phyloP scores from a whole-genome alignment of 441 rosid genomes.

The Euphorbia celastroides region DNA sequence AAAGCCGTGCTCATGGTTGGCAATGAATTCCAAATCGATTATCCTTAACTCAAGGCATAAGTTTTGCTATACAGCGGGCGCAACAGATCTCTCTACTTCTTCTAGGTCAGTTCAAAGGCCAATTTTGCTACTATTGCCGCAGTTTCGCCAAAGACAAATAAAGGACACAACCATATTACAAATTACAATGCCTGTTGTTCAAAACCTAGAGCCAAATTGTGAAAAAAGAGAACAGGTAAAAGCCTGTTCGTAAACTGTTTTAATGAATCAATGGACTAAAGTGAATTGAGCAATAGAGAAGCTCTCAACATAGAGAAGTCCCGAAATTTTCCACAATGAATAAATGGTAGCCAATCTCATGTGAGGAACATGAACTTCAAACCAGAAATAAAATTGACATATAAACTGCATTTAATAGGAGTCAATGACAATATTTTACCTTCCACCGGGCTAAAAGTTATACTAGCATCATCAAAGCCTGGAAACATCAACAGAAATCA shows the following conservation, averaged over 20 bases:
- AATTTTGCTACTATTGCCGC: not conserved
- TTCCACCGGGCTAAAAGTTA: slow-evolving; percentile 93
- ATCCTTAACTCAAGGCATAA: not conserved
- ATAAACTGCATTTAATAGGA: slow-evolving; percentile 17
- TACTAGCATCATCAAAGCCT: slow-evolving; percentile 87
- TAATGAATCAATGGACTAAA: not conserved
- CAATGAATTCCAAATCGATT: not conserved
- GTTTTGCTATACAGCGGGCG: not conserved
- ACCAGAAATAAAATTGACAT: not conserved
- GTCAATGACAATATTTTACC: slow-evolving; percentile 39
- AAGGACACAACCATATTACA: not conserved
- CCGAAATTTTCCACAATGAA: not conserved
- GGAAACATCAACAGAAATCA: slow-evolving; percentile 27
- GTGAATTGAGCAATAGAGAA: not conserved
- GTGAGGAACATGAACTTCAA: not conserved
- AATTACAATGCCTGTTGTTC: not conserved
- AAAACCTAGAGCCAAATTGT: not conserved
- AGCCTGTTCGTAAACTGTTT: not conserved
- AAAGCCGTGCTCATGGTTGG: not conserved
- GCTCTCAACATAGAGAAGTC: not conserved
- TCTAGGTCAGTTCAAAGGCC: not conserved
- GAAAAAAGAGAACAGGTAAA: not conserved
- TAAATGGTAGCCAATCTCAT: not conserved
- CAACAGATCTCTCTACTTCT: not conserved
- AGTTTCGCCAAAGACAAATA: not conserved